Evolutionary conservation across 257 asterid genomes (phyloP), one percentile per base, ranked within the genome.

Genomic region (Plectranthus barbatus): DNA sequence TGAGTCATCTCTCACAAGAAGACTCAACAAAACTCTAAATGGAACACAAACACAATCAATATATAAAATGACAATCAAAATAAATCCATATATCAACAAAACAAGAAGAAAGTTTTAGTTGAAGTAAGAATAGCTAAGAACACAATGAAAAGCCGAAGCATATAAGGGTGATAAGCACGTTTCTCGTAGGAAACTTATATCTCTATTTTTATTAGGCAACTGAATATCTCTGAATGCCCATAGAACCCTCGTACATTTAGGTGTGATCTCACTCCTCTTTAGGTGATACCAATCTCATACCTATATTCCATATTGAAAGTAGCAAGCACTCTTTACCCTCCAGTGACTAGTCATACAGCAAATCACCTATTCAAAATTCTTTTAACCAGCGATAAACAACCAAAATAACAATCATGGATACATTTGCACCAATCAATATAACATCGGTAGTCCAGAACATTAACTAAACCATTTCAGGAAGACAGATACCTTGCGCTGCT

Each of bases 1-100:
- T 59, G 62, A 45, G 63, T 56, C 81, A 49, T 36, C 66, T 56
- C 40, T 40, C 49, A 44, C 39, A n/a, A n/a, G n/a, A n/a, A n/a
- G n/a, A n/a, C n/a, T n/a, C n/a, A n/a, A n/a, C n/a, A n/a, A n/a
- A n/a, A n/a, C n/a, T n/a, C n/a, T n/a, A n/a, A 64, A 73, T 64
- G 67, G 66, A 49, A 59, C 26, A 55, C 19, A 59, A 62, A 26
- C 50, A 50, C 34, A 53, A 46, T n/a, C 56, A 53, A 42, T 36
- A 48, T 1, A 53, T 33, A 40, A 65, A 50, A 50, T 11, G 29
- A 50, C 39, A 6, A 17, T 9, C 14, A 14, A 46, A 62, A 61
- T 13, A 37, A 44, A 60, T 2, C 52, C 47, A 12, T 10, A 56
- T 45, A 62, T 40, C 36, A 42, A 55, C 56, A 42, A 62, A 34